Percentiles rank a stretch among this genome's conserved stretches.
phyloP scores from a whole-genome alignment of 441 rosid species.

The Populus hybrid region DNA sequence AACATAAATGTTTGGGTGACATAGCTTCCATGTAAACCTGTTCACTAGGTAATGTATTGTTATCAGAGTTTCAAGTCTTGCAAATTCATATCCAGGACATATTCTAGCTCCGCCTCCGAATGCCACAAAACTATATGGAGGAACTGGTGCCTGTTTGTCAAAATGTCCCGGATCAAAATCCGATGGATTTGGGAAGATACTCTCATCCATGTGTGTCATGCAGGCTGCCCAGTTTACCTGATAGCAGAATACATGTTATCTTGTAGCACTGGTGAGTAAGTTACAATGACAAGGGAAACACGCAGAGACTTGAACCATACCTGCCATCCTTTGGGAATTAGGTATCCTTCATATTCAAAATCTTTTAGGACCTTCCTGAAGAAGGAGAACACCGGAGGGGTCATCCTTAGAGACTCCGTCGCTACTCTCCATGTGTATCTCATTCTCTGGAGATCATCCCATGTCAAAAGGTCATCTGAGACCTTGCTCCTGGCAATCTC shows the following conservation, averaged over 20 bases:
- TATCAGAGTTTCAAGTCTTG: too few relatives aligned
- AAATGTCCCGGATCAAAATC: slow-evolving; percentile 25
- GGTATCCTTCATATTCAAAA: slow-evolving; percentile 27
- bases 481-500: slow-evolving; percentile 23
- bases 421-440: slow-evolving; percentile 37
- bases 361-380: slow-evolving; percentile 27
- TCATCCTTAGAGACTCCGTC: slow-evolving; percentile 30
- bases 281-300: too few relatives aligned
- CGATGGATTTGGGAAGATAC: slow-evolving; percentile 20
- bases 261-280: too few relatives aligned
- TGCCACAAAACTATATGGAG: slow-evolving; percentile 21
- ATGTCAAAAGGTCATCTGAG: slow-evolving; percentile 14
- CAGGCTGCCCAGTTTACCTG: slow-evolving; percentile 23
- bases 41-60: too few relatives aligned
- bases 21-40: too few relatives aligned
- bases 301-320: slow-evolving; percentile 5
- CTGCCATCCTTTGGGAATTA: slow-evolving; percentile 36
- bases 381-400: slow-evolving; percentile 22
- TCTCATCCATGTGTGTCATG: slow-evolving; percentile 30
- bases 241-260: too few relatives aligned
- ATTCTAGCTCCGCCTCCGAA: slow-evolving; percentile 34
- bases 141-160: slow-evolving; percentile 16
- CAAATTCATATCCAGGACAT: too few relatives aligned
- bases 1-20: too few relatives aligned
- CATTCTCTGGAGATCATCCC: slow-evolving; percentile 33